A percentile compares a stretch with the other conserved stretches of the same genome.
phyloP scores from a whole-genome alignment of 2,329 filamentous ascomycete species.

The Tolypocladium guangdongense region DNA sequence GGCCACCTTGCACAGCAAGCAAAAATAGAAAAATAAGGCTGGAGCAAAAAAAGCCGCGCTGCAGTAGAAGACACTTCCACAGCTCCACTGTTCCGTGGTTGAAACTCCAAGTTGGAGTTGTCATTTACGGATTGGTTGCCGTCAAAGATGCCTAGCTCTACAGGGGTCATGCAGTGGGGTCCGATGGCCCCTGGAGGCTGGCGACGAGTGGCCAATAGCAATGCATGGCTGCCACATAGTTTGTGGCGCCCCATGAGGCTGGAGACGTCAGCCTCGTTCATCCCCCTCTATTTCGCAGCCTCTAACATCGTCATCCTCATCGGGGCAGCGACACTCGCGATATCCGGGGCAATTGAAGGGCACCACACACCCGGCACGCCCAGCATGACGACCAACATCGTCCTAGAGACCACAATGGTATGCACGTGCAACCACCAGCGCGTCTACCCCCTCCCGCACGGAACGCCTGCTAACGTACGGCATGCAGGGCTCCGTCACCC shows the following conservation, averaged over 20 bases:
- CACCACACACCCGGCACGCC: slow-evolving; percentile 22
- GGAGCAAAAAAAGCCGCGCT: background rate
- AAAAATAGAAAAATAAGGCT: too few relatives aligned
- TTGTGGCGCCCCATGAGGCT: background rate
- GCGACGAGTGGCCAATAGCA: background rate
- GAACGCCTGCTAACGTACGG: background rate
- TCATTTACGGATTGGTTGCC: too few relatives aligned
- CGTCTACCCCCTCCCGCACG: background rate
- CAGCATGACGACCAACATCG: slow-evolving; percentile 65
- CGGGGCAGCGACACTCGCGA: background rate
- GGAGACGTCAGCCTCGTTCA: slow-evolving; percentile 4
- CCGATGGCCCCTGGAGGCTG: background rate
- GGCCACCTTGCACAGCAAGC: background rate
- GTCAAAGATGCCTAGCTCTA: background rate
- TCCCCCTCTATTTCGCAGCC: background rate
- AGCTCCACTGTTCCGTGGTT: background rate
- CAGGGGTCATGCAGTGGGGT: background rate
- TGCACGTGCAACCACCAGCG: slow-evolving; percentile 1
- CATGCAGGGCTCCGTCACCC: slow-evolving; percentile 61
- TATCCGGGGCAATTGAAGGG: background rate
- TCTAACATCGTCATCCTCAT: background rate
- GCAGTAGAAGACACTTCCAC: background rate
- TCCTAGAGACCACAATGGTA: slow-evolving; percentile 81
- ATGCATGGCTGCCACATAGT: background rate
- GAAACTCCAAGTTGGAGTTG: background rate